Percentiles rank a stretch among this genome's conserved stretches.
Evolutionary conservation across 805 yeast genomes (phyloP).

Genomic region (Candida xyloterini): DNA sequence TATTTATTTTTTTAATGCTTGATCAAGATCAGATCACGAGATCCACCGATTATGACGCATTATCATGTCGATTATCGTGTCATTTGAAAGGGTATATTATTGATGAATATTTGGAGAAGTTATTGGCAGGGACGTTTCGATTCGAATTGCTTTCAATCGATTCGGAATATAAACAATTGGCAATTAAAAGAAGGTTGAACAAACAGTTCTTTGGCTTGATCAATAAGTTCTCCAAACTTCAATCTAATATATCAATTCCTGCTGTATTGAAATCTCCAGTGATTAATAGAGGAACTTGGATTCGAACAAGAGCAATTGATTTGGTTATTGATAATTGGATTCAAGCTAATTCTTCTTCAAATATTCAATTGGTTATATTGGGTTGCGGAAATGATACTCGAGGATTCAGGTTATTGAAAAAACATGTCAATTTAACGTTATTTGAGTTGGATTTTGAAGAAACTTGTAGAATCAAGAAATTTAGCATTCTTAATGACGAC

Average conservation of each 20-base stretch:
- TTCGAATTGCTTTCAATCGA: conserved; percentile 38
- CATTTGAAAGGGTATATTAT: conserved; percentile 45
- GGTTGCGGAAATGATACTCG: conserved; percentile 84
- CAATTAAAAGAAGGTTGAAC: conserved; percentile 37
- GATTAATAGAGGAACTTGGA: conserved; percentile 68
- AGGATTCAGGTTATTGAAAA: conserved; percentile 46
- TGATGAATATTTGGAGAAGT: conserved; percentile 35
- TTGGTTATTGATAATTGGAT: conserved; percentile 42
- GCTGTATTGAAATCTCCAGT: conserved; percentile 49
- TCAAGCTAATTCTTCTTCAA: conserved; percentile 16
- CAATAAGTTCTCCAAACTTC: conserved; percentile 3
- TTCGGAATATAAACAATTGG: conserved; percentile 34
- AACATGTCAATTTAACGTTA: conserved; percentile 37
- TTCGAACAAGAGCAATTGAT: conserved; percentile 56
- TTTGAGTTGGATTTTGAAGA: conserved; percentile 65
- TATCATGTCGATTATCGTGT: conserved; percentile 62
- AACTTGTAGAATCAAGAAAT: conserved; percentile 49
- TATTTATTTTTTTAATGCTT: background rate
- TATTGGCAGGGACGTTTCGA: conserved; percentile 37
- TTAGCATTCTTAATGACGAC: conserved; percentile 38
- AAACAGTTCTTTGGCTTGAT: conserved; percentile 36
- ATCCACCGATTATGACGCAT: conserved; percentile 64
- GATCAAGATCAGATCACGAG: conserved; percentile 24
- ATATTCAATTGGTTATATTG: conserved; percentile 59
- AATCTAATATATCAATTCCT: background rate